Evolutionary conservation across 2,329 filamentous ascomycete species (phyloP).

Genomic region (Cladophialophora psammophila): DNA sequence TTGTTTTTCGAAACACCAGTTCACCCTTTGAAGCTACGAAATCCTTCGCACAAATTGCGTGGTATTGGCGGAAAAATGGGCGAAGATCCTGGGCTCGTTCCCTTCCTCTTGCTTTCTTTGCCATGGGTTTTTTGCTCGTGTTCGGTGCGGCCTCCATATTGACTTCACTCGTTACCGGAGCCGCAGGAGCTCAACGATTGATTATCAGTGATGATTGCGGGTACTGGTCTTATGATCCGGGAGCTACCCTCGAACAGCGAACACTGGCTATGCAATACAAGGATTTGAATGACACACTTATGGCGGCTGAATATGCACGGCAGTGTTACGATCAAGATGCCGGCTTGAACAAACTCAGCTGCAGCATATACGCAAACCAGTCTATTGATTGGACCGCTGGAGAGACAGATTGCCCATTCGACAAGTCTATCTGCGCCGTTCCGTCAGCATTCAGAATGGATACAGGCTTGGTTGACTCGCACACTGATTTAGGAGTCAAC

Average conservation of each 20-base stretch:
- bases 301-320: constrained; percentile 39
- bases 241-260: constrained; percentile 17
- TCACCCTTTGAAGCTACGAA: constrained; percentile 30
- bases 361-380: constrained; percentile 31
- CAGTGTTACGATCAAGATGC: constrained; percentile 39
- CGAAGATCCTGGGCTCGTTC: constrained; percentile 24
- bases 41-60: constrained; percentile 26
- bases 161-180: constrained; percentile 45
- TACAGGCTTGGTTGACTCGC: constrained; percentile 41
- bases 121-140: constrained; percentile 36
- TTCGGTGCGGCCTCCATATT: constrained; percentile 45
- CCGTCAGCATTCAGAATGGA: constrained; percentile 18
- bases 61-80: constrained; percentile 34
- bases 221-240: constrained; percentile 25
- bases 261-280: constrained; percentile 24
- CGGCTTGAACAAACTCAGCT: constrained; percentile 28
- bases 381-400: constrained; percentile 22
- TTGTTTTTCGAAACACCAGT: constrained; percentile 45
- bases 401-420: constrained; percentile 38
- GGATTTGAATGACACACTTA: constrained; percentile 38
- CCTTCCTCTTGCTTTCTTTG: constrained; percentile 41
- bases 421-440: constrained; percentile 9
- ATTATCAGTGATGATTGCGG: constrained; percentile 44
- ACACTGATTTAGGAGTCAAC: constrained; percentile 43
- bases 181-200: constrained; percentile 45